Base-by-base conservation (phyloP, 371 early-diverging fungal species). In the Nematocida major region DNA sequence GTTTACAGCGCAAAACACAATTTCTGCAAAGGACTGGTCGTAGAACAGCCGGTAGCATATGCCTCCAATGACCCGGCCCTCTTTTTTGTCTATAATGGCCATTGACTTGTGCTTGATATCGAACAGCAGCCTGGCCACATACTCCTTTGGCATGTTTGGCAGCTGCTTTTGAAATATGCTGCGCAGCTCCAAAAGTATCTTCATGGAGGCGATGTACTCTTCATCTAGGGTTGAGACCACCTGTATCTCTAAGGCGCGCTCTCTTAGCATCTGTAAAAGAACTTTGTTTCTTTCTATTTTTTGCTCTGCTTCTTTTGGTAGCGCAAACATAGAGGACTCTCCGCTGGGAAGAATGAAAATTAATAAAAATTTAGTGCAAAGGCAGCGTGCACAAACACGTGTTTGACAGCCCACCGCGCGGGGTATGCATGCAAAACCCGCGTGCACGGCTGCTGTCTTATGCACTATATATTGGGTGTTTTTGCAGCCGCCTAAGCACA, bases 81-180 rank as follows among this genome's bases (percentile, higher is more conserved):
- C 90, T 79, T 38, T 49, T 66, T 67, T 36, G 45, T 80, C 80
- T 3, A 79, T 13, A 20, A 73, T 13, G 7, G 54, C 50, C 50
- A 82, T 65, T 20, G 48, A 66, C 39, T 51, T 66, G 43, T 85
- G 84, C 67, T 87, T 90, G 88, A 87, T 77, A 81, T 98, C 96
- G 83, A 93, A 97, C 0, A 97, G 93, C 22, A 97, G 88, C 20
- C 94, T 87, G 0, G 93, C 89, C 73, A 99, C 96, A 79, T 99
- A 99, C 78, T 96, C 96, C 80, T 90, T 90, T 13, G 99, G 99
- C 99, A 99, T 99, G 69, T 95, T 96, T 11, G 99, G 98, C 57
- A 99, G 86, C 82, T 97, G 98, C 68, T 90, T 91, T 82, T 94
- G 94, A 83, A 96, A 95, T 43, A 99, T 89, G 81, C 89, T 91